Evolutionary conservation across 805 yeast genomes (phyloP), one percentile per base, ranked within the genome.

Genomic region (Sugiyamaella lignohabitans): DNA sequence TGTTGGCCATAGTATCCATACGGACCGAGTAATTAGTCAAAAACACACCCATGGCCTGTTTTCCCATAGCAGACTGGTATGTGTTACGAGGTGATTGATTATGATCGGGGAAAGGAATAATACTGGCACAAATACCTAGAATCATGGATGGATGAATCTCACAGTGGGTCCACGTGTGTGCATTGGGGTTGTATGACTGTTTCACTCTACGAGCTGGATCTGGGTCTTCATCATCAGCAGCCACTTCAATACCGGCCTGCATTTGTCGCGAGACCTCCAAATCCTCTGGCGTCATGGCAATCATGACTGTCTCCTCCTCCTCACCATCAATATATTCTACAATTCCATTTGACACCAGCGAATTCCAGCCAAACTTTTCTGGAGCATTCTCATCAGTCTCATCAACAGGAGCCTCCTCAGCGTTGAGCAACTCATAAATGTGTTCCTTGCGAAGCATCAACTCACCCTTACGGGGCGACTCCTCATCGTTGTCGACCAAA

Each of bases 1-100:
- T 91, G 63, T 93, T 93, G 6, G 98, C 97, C 98, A 93, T 93
- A 1, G 98, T 93, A 68, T 93, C 98, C 98, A 93, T 93, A 71
- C 98, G 86, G 45, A 91, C 96, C 49, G 83, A 78, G 67, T 91
- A 93, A 63, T 93, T 93, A 3, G 98, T 93, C 60, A 91, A 75
- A 67, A 86, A 91, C 6, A 93, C 98, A 64, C 98, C 98, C 98
- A 93, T 93, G 48, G 98, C 98, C 72, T 93, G 98, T 69, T 93
- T 93, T 80, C 98, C 98, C 98, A 93, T 93, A 54, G 98, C 98
- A 65, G 96, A 89, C 73, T 93, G 98, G 69, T 93, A 93, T 2
- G 98, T 93, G 65, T 93, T 93, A 81, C 98, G 91, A 51, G 98
- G 98, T 51, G 97, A 89, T 74, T 93, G 98, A 68, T 93, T 93